phyloP scores from a whole-genome alignment of 1,139 yeast species.

The Pichia sp. region DNA sequence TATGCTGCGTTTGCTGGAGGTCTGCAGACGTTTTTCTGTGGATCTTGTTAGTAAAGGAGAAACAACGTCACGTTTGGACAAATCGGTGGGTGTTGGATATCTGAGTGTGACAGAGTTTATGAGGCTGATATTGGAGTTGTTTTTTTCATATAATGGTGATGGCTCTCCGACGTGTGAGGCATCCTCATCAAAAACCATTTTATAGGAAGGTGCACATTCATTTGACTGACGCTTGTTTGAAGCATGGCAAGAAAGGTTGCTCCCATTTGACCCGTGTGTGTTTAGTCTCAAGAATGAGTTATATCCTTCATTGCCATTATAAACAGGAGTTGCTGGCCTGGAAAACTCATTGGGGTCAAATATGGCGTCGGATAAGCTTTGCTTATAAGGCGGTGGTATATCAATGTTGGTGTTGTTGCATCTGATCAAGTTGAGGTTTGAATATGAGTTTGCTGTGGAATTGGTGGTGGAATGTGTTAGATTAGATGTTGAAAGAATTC shows the following conservation, averaged over 20 bases:
- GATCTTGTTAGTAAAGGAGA: too few species aligned
- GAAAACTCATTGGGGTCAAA: conserved; percentile 15
- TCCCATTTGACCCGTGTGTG: background rate
- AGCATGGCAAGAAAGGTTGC: background rate
- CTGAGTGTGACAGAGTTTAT: too few species aligned
- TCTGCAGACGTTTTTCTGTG: too few species aligned
- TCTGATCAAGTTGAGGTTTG: too few species aligned
- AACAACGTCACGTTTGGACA: too few species aligned
- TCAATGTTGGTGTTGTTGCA: background rate
- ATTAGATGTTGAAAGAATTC: too few species aligned
- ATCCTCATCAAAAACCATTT: conserved; percentile 21
- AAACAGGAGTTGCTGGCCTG: background rate
- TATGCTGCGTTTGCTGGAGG: too few species aligned
- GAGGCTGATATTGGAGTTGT: too few species aligned
- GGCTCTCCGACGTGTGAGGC: conserved; percentile 16
- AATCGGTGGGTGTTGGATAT: too few species aligned
- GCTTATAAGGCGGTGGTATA: conserved; percentile 18
- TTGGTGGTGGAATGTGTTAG: too few species aligned
- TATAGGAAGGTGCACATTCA: conserved; percentile 21
- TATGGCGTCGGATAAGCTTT: conserved; percentile 14
- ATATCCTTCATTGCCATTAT: background rate
- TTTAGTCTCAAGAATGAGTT: background rate
- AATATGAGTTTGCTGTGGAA: too few species aligned
- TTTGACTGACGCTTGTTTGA: background rate
- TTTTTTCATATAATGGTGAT: conserved; percentile 18